phyloP scores from a whole-genome alignment of 2,329 filamentous ascomycete genomes.

The Penicillium sp. region DNA sequence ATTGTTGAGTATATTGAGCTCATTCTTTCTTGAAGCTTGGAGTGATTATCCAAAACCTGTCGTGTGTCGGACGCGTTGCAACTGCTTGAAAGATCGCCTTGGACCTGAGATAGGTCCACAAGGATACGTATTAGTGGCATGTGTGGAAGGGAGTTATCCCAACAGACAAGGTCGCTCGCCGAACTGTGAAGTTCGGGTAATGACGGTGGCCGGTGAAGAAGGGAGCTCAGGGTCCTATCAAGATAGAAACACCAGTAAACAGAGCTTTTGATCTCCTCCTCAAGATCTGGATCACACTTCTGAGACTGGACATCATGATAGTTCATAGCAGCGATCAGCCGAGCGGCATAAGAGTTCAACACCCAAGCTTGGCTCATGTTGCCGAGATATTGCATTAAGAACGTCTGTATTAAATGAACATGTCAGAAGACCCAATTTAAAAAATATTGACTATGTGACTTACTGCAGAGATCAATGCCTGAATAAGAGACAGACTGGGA shows the following conservation, averaged over 20 bases:
- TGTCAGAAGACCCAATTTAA: background rate
- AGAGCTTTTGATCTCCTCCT: constrained; percentile 30
- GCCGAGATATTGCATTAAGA: constrained; percentile 35
- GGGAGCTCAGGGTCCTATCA: constrained; percentile 35
- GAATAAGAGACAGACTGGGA: constrained; percentile 30
- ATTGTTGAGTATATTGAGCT: constrained; percentile 24
- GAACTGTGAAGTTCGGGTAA: constrained; percentile 26
- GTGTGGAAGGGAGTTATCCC: constrained; percentile 10
- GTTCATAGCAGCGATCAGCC: constrained; percentile 32
- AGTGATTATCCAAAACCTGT: constrained; percentile 24
- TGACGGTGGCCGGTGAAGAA: constrained; percentile 32
- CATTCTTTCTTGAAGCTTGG: constrained; percentile 29
- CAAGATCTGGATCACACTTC: constrained; percentile 2
- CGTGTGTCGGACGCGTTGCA: constrained; percentile 14
- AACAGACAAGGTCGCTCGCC: constrained; percentile 12
- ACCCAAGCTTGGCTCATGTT: constrained; percentile 35
- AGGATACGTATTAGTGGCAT: constrained; percentile 23
- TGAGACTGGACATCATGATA: constrained; percentile 27
- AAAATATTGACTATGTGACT: constrained; percentile 6
- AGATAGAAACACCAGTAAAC: constrained; percentile 39
- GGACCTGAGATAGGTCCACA: constrained; percentile 24
- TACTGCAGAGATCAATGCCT: constrained; percentile 36
- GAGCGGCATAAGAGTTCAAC: constrained; percentile 36
- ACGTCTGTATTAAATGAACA: constrained; percentile 22
- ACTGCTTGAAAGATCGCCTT: constrained; percentile 24